Evolutionary conservation across 495 filamentous ascomycete genomes (phyloP).

Genomic region (Glutinoglossum americanum): DNA sequence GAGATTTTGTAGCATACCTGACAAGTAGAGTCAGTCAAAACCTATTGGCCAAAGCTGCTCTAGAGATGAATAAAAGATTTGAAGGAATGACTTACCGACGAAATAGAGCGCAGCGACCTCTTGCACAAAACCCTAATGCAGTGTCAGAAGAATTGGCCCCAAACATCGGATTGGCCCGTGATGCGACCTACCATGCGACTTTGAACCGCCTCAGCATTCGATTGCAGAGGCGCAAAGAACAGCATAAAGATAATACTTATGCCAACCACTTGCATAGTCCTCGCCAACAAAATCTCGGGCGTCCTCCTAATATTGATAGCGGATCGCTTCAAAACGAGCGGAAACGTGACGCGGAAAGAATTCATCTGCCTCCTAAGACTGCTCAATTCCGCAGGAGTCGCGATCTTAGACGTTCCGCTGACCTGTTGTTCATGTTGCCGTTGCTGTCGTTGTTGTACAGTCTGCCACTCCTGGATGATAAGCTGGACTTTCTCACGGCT

Average conservation of each 20-base stretch:
- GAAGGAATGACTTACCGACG: conserved; percentile 20
- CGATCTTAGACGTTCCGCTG: conserved; percentile 13
- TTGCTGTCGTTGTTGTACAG: not conserved
- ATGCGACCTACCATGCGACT: conserved; percentile 10
- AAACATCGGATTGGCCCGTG: conserved; percentile 42
- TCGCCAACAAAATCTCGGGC: conserved; percentile 37
- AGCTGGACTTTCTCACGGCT: conserved; percentile 34
- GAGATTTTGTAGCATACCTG: conserved; percentile 48
- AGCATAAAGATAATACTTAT: conserved; percentile 41
- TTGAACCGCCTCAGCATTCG: not conserved
- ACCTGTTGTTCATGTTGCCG: no score
- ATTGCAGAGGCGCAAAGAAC: conserved; percentile 47
- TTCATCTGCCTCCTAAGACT: conserved; percentile 37
- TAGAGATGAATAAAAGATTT: no score
- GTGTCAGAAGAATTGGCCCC: conserved; percentile 32
- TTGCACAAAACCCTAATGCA: conserved; percentile 31
- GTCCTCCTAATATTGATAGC: conserved; percentile 45
- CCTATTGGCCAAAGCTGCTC: no score
- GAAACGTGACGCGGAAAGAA: conserved; percentile 38
- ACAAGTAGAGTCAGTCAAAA: no score
- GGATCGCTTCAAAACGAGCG: conserved; percentile 37
- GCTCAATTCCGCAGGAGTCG: conserved; percentile 48
- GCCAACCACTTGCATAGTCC: conserved; percentile 45
- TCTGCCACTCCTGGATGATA: conserved; percentile 32
- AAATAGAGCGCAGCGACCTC: conserved; percentile 51